phyloP scores from a whole-genome alignment of 805 yeast genomes.

The Teunomyces pallodes region DNA sequence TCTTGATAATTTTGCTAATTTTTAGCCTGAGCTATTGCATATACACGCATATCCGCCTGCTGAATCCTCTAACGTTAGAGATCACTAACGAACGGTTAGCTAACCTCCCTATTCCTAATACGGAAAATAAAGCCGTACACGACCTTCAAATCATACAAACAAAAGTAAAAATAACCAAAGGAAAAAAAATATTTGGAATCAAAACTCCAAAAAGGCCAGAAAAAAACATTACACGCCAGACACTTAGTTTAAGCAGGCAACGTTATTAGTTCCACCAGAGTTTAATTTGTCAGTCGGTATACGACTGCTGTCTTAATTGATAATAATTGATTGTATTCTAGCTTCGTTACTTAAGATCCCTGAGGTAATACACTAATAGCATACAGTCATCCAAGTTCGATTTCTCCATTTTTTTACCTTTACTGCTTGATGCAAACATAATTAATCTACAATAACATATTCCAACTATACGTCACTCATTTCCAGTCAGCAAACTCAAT shows the following conservation, averaged over 20 bases:
- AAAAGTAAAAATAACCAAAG: slow-evolving; percentile 1
- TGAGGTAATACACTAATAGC: not conserved
- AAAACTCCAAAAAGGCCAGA: slow-evolving; percentile 1
- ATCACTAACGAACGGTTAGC: not conserved
- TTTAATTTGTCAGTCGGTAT: slow-evolving; percentile 1
- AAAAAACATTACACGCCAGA: slow-evolving; percentile 4
- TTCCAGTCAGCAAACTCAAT: not conserved
- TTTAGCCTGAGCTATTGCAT: too few species aligned
- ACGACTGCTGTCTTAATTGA: slow-evolving; percentile 1
- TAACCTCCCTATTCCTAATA: slow-evolving; percentile 2
- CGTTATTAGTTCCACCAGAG: not conserved
- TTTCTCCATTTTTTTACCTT: not conserved
- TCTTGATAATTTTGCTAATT: too few species aligned
- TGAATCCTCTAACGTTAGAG: too few species aligned
- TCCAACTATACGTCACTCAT: slow-evolving; percentile 4
- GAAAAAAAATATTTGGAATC: slow-evolving; percentile 2
- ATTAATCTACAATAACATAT: not conserved
- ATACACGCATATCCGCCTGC: too few species aligned
- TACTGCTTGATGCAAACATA: not conserved
- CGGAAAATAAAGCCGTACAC: not conserved
- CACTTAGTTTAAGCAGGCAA: not conserved
- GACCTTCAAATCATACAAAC: not conserved
- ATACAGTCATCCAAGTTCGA: not conserved
- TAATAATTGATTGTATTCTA: not conserved
- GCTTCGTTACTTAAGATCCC: not conserved